Evolutionary conservation across 306 rosid species (phyloP).

Genomic region (Castanopsis chinensis): DNA sequence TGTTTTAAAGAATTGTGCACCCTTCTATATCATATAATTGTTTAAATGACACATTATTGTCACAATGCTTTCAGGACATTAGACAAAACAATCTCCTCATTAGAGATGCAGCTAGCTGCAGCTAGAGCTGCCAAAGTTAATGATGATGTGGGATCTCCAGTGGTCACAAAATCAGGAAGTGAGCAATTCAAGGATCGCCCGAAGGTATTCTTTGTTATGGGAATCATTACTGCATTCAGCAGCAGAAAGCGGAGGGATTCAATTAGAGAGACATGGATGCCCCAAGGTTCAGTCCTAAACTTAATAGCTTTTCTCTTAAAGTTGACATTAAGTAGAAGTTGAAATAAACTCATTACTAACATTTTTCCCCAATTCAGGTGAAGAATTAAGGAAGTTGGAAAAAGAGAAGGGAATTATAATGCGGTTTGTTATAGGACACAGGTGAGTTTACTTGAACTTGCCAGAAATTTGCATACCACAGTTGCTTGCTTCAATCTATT

Average conservation of each 20-base stretch:
- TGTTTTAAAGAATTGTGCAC: background rate
- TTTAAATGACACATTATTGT: background rate
- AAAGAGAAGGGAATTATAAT: constrained; percentile 56
- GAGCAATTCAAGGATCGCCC: constrained; percentile 36
- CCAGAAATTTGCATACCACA: background rate
- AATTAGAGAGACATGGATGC: constrained; percentile 67
- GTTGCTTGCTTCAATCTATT: background rate
- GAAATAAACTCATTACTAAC: constrained; percentile 5
- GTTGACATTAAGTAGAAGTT: background rate
- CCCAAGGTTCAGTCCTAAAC: constrained; percentile 33
- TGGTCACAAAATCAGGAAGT: constrained; percentile 20
- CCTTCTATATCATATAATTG: background rate
- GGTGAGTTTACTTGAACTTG: constrained; percentile 26
- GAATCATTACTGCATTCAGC: constrained; percentile 60
- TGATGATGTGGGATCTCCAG: constrained; percentile 39
- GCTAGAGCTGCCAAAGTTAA: constrained; percentile 49
- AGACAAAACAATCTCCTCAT: constrained; percentile 54
- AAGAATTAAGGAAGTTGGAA: constrained; percentile 44
- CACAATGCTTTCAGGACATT: constrained; percentile 36
- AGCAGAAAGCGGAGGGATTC: constrained; percentile 66
- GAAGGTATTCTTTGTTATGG: constrained; percentile 65
- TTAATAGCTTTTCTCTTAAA: background rate
- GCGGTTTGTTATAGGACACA: constrained; percentile 60
- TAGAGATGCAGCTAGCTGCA: constrained; percentile 62
- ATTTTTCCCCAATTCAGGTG: constrained; percentile 27